Evolutionary conservation across 345 rosid genomes (phyloP).

Genomic region (Syzygium aromaticum): DNA sequence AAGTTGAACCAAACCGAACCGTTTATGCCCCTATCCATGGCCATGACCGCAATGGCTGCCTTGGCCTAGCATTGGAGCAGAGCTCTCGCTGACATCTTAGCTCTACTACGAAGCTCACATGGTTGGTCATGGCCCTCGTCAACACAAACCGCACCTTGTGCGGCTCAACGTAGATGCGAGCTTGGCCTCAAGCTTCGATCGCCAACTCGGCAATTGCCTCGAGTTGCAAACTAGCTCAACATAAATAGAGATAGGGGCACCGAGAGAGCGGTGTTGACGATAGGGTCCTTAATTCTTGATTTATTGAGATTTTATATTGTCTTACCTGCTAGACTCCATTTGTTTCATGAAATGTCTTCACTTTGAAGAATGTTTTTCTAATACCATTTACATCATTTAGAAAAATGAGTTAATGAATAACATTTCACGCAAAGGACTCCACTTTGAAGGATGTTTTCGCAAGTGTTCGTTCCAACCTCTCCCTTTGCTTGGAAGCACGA

Average conservation of each 20-base stretch:
- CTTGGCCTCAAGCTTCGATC: neutral
- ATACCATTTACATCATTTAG: neutral
- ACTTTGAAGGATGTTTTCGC: no score
- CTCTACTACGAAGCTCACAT: neutral
- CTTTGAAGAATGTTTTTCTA: neutral
- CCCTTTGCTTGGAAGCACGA: neutral
- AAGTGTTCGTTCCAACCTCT: neutral
- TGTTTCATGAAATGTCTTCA: neutral
- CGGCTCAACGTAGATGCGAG: accelerated
- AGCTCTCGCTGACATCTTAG: neutral
- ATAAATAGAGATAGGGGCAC: neutral
- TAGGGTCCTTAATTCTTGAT: neutral
- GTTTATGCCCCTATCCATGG: neutral
- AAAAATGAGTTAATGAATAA: neutral
- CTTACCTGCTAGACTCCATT: neutral
- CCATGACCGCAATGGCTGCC: neutral
- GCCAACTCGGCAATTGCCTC: neutral
- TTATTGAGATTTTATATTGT: neutral
- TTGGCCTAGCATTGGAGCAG: neutral
- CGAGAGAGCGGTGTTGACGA: neutral
- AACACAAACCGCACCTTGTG: neutral
- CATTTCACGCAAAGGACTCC: no score
- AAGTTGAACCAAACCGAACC: no score
- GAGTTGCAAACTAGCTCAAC: neutral
- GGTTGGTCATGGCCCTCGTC: neutral